Conservation (phyloP, 345 rosid species). For the Aquilaria malaccensis region DNA sequence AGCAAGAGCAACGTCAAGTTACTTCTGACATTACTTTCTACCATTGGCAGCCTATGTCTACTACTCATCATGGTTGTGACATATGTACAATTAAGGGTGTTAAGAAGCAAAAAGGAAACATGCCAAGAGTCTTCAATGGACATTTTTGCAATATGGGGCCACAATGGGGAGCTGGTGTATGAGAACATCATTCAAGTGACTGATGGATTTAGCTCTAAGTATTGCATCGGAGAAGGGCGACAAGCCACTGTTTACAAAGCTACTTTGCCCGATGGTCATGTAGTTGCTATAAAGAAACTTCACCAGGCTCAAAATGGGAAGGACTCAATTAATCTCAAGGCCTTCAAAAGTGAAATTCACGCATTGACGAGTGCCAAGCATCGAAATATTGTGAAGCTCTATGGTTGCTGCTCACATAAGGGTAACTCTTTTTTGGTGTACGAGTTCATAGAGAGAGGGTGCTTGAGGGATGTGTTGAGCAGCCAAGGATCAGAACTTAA, state of each 20-base stretch:
- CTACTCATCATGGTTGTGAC: slow-evolving; percentile 12
- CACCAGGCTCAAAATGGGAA: background rate
- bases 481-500: background rate
- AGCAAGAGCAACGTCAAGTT: slow-evolving; percentile 2
- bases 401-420: background rate
- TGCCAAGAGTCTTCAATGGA: background rate
- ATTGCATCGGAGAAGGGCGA: slow-evolving; percentile 12
- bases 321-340: background rate
- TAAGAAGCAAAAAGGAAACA: background rate
- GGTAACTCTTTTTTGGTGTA: background rate
- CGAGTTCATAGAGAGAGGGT: slow-evolving; percentile 8
- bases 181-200: slow-evolving; percentile 6
- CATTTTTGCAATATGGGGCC: background rate
- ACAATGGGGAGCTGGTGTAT: background rate
- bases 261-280: background rate
- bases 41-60: slow-evolving; percentile 1
- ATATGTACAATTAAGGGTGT: background rate
- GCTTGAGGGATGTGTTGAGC: background rate
- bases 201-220: slow-evolving; percentile 4
- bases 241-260: slow-evolving; percentile 11
- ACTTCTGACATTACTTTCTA: background rate
- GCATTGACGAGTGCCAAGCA: background rate
- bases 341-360: background rate
- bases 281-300: slow-evolving; percentile 16
- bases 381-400: background rate